Percentiles rank a stretch among this genome's conserved stretches.
phyloP scores from a whole-genome alignment of 2,329 filamentous ascomycete genomes.

The Alternaria sp. region DNA sequence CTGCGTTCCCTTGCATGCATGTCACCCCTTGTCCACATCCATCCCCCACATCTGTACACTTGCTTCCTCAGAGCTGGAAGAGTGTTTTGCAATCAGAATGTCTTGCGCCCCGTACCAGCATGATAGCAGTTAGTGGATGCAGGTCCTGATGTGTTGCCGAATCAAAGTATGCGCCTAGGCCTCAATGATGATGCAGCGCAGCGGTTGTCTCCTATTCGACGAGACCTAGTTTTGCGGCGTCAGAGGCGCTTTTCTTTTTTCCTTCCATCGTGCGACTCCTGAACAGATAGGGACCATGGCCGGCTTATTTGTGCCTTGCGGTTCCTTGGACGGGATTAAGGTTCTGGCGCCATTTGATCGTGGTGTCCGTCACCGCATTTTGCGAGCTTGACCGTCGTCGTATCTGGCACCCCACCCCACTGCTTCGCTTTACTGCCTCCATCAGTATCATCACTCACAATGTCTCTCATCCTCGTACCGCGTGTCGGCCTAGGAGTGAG shows the following conservation, averaged over 20 bases:
- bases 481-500: not conserved
- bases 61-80: constrained; percentile 8
- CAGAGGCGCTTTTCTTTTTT: constrained; percentile 20
- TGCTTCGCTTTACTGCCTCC: constrained; percentile 20
- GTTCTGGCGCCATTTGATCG: constrained; percentile 25
- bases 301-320: constrained; percentile 18
- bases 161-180: constrained; percentile 20
- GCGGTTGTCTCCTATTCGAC: constrained; percentile 28
- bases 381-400: constrained; percentile 21
- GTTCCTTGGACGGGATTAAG: constrained; percentile 22
- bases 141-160: constrained; percentile 12
- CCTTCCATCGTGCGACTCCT: constrained; percentile 27
- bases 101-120: constrained; percentile 21
- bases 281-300: constrained; percentile 19
- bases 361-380: constrained; percentile 17
- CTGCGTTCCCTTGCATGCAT: constrained; percentile 13
- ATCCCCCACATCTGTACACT: constrained; percentile 13
- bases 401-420: constrained; percentile 29
- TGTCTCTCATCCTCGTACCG: not conserved
- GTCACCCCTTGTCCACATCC: constrained; percentile 10
- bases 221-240: constrained; percentile 29
- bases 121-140: not conserved
- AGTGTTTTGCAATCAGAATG: constrained; percentile 8
- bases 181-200: constrained; percentile 27
- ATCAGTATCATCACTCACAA: not conserved